These are phyloP conservation scores for Aspergillus saccharolyticus DNA, from an alignment of 495 filamentous ascomycete species.

Conservation along the genomic window DNA sequence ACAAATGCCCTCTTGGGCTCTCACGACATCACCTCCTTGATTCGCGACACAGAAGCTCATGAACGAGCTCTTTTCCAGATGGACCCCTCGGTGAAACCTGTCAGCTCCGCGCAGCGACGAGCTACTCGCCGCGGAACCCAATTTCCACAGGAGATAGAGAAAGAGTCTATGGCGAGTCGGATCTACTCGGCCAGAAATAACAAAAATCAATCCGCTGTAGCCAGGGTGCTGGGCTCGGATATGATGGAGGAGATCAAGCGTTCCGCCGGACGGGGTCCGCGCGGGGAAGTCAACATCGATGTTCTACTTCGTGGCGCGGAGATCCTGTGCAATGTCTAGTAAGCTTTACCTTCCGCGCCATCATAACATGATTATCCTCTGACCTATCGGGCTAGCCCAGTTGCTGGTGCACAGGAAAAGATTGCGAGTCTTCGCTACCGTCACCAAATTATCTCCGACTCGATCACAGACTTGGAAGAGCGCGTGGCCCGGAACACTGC, in stretches of 20 bases:
- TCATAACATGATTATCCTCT: neutral
- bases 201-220: slow-evolving; percentile 76
- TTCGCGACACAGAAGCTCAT: slow-evolving; percentile 92
- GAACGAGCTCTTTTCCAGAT: slow-evolving; percentile 94
- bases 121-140: slow-evolving; percentile 46
- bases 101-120: slow-evolving; percentile 33
- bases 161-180: slow-evolving; percentile 46
- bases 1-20: slow-evolving; percentile 84
- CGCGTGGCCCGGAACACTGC: slow-evolving; percentile 72
- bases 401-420: slow-evolving; percentile 75
- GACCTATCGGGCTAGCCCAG: slow-evolving; percentile 46
- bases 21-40: slow-evolving; percentile 88
- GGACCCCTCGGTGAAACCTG: slow-evolving; percentile 53
- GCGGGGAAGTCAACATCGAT: slow-evolving; percentile 79
- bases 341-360: slow-evolving; percentile 21
- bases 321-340: slow-evolving; percentile 86
- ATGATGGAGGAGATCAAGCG: slow-evolving; percentile 77
- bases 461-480: slow-evolving; percentile 71
- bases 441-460: slow-evolving; percentile 65
- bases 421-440: slow-evolving; percentile 68
- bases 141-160: slow-evolving; percentile 36
- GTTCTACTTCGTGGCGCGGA: slow-evolving; percentile 82
- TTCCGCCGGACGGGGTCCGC: slow-evolving; percentile 42
- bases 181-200: slow-evolving; percentile 51
- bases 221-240: slow-evolving; percentile 80